Evolutionary conservation across 2,329 filamentous ascomycete species (phyloP).

Genomic region (Teratosphaeria pseudoeucalypti): DNA sequence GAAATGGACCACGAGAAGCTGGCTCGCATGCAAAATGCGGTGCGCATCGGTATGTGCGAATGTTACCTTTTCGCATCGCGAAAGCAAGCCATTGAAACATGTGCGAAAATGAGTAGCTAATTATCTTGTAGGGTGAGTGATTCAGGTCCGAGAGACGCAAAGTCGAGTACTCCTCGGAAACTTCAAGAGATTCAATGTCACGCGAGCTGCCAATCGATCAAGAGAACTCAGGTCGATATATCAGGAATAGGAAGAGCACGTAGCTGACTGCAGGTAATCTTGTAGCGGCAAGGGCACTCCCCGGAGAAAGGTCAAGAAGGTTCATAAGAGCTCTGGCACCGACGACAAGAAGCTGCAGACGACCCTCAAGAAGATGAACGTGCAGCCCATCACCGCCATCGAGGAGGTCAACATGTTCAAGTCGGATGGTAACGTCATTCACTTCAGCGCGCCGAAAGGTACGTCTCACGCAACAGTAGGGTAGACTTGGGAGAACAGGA

Average conservation of each 20-base stretch:
- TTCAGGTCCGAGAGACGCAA: not conserved
- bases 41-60: conserved; percentile 58
- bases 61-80: not conserved
- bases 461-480: conserved; percentile 29
- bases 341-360: conserved; percentile 99
- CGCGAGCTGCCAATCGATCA: not conserved
- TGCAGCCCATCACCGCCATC: conserved; percentile 97
- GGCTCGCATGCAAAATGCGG: conserved; percentile 54
- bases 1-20: conserved; percentile 57
- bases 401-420: conserved; percentile 99
- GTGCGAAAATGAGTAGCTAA: conserved; percentile 13
- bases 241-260: not conserved
- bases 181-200: not conserved
- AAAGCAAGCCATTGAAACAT: not conserved
- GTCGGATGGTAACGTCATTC: conserved; percentile 98
- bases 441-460: conserved; percentile 98
- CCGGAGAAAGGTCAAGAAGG: conserved; percentile 96
- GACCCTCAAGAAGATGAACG: conserved; percentile 97
- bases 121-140: conserved; percentile 23
- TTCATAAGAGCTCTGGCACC: conserved; percentile 80
- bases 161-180: not conserved
- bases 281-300: conserved; percentile 91
- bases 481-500: not conserved
- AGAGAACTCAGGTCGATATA: not conserved
- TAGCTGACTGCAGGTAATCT: conserved; percentile 11